Evolutionary conservation across 192 early-diverging fungal species (phyloP), one percentile per base, ranked within the genome.

Genomic region (Hyaloraphidium curvatum): DNA sequence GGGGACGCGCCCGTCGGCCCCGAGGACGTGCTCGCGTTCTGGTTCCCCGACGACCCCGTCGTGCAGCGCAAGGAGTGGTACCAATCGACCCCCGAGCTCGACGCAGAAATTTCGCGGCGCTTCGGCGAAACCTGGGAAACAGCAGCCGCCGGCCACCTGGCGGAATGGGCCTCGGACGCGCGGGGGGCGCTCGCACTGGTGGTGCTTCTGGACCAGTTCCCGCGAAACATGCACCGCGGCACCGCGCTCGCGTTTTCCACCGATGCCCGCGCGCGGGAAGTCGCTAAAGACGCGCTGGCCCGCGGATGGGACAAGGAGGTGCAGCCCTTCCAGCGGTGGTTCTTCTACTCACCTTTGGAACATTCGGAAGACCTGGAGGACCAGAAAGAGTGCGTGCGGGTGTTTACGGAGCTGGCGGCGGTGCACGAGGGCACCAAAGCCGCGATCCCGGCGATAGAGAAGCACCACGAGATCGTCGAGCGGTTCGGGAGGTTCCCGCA

Each of bases 401-500:
- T 71, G 61, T 71, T 69, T 55, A 57, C 53, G 2, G 65, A 66
- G 64, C 57, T 62, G 60, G 68, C 40, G 26, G 68, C 54, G 33
- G 61, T 61, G 55, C 55, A 48, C 57, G 62, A 40, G 35, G 67
- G 55, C 54, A 70, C 66, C 39, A 62, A 58, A 37, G 55, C 60
- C 56, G 33, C 55, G 1, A 55, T 17, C 31, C 63, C 39, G 75
- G 53, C 55, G 76, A n/a, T 72, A 0, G 48, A 63, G 23, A 50
- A 63, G 31, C 74, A 75, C 43, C 55, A 61, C 31, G 63, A 60
- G 1, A 67, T 74, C 11, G 77, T 81, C 58, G 35, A 67, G 19
- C 62, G 66, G 41, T 81, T 77, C 67, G 76, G 79, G 3, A 60
- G 79, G 9, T 81, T 72, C 52, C 79, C 79, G 16, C 68, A 68